Evolutionary conservation across 1,284 basidiomycete genomes (phyloP).

Genomic region (Pyrrhoderma noxium): DNA sequence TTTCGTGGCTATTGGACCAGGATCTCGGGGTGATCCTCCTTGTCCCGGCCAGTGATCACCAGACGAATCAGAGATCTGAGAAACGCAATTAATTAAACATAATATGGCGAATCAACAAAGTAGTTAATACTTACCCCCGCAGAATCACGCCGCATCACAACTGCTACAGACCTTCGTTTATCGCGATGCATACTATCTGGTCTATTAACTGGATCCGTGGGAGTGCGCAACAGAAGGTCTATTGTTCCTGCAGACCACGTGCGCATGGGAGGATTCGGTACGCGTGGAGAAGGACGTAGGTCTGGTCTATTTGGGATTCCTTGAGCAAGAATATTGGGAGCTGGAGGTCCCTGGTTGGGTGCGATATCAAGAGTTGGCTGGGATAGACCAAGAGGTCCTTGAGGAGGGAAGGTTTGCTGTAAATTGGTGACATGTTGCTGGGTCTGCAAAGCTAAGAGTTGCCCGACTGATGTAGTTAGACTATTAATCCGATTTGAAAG

Average conservation of each 20-base stretch:
- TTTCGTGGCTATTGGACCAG: constrained; percentile 84
- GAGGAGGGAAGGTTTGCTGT: constrained; percentile 29
- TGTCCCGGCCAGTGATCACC: constrained; percentile 43
- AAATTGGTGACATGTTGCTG: constrained; percentile 53
- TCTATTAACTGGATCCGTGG: constrained; percentile 31
- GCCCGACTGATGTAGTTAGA: constrained; percentile 80
- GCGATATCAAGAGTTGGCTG: constrained; percentile 23
- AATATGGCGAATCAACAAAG: constrained; percentile 5
- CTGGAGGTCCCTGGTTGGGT: constrained; percentile 38
- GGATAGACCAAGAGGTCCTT: constrained; percentile 33
- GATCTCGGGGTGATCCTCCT: constrained; percentile 50
- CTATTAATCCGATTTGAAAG: constrained; percentile 77
- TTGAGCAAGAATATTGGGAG: constrained; percentile 41
- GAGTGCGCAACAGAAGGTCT: constrained; percentile 56
- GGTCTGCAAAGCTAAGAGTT: constrained; percentile 70
- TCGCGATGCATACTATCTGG: constrained; percentile 36
- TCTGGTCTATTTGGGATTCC: constrained; percentile 57
- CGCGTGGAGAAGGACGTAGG: constrained; percentile 43
- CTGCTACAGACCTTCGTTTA: constrained; percentile 70
- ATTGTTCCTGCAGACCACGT: constrained; percentile 77
- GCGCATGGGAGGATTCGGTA: constrained; percentile 62
- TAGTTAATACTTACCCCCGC: constrained; percentile 47
- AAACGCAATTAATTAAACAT: constrained; percentile 18
- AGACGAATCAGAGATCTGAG: constrained; percentile 44
- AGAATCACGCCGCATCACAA: constrained; percentile 66